phyloP scores from a whole-genome alignment of 2,329 filamentous ascomycete species.

The Mariannaea elegans region DNA sequence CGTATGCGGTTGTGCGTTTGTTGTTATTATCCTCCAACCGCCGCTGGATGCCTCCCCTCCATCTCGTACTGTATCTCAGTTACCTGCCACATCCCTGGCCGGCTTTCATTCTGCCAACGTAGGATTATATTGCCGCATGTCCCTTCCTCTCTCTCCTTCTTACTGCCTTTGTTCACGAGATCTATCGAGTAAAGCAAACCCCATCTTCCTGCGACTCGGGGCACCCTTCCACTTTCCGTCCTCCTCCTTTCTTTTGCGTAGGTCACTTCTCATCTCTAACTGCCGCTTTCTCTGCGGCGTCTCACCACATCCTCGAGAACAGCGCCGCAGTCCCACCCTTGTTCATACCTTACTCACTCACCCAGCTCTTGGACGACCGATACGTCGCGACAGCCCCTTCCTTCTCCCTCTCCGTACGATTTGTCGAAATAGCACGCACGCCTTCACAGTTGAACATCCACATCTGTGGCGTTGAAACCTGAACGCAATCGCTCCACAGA shows the following conservation, averaged over 20 bases:
- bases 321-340: neutral
- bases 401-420: neutral
- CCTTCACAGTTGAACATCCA: no score
- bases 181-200: neutral
- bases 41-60: slow-evolving; percentile 16
- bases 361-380: neutral
- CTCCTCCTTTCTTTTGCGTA: neutral
- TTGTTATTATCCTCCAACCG: neutral
- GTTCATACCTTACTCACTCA: neutral
- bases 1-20: slow-evolving; percentile 2
- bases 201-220: neutral
- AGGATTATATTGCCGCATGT: slow-evolving; percentile 17
- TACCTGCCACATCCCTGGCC: slow-evolving; percentile 23
- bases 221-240: neutral
- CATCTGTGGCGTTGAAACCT: slow-evolving; percentile 5
- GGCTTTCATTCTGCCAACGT: slow-evolving; percentile 12
- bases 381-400: neutral
- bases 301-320: neutral
- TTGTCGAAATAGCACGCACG: no score
- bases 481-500: slow-evolving; percentile 16
- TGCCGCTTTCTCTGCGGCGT: neutral
- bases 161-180: neutral
- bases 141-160: neutral
- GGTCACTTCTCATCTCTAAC: neutral
- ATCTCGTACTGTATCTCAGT: slow-evolving; percentile 10